Percentiles rank a stretch among this genome's conserved stretches.
These are phyloP conservation scores for Helotiales sp. DNA, from an alignment of 2,329 filamentous ascomycete genomes.

Conservation along the genomic window DNA sequence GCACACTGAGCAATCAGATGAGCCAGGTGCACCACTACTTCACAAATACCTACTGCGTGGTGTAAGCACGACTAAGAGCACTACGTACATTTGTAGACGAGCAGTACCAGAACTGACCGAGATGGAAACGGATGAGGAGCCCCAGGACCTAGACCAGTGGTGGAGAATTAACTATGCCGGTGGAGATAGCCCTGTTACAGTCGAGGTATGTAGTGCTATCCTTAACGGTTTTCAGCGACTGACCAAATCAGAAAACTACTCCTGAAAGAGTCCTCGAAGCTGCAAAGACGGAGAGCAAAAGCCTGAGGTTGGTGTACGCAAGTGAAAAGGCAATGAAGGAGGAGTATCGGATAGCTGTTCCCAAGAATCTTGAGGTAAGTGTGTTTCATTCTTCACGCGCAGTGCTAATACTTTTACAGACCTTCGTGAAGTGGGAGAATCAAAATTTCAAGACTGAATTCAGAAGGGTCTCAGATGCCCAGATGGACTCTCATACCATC, in stretches of 20 bases:
- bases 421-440: slow-evolving; percentile 53
- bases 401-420: slow-evolving; percentile 33
- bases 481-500: slow-evolving; percentile 10
- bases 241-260: slow-evolving; percentile 45
- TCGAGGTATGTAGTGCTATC: slow-evolving; percentile 44
- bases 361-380: slow-evolving; percentile 40
- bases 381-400: neutral
- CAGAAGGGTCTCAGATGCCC: slow-evolving; percentile 10
- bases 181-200: slow-evolving; percentile 44
- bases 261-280: slow-evolving; percentile 46
- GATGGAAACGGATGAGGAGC: slow-evolving; percentile 36
- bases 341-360: slow-evolving; percentile 38
- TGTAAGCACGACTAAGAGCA: slow-evolving; percentile 46
- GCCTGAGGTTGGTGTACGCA: slow-evolving; percentile 53
- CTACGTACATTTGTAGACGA: slow-evolving; percentile 52
- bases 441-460: slow-evolving; percentile 52
- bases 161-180: slow-evolving; percentile 51
- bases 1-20: slow-evolving; percentile 34
- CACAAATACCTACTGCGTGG: slow-evolving; percentile 51
- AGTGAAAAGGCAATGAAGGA: slow-evolving; percentile 47
- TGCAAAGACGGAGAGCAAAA: slow-evolving; percentile 49
- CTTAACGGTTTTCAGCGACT: neutral
- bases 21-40: slow-evolving; percentile 25
- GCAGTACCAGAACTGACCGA: slow-evolving; percentile 44
- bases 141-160: slow-evolving; percentile 48